Evolutionary conservation across 2,329 filamentous ascomycete species (phyloP), one percentile per base, ranked within the genome.

Genomic region (Chrysoporthe puriensis): DNA sequence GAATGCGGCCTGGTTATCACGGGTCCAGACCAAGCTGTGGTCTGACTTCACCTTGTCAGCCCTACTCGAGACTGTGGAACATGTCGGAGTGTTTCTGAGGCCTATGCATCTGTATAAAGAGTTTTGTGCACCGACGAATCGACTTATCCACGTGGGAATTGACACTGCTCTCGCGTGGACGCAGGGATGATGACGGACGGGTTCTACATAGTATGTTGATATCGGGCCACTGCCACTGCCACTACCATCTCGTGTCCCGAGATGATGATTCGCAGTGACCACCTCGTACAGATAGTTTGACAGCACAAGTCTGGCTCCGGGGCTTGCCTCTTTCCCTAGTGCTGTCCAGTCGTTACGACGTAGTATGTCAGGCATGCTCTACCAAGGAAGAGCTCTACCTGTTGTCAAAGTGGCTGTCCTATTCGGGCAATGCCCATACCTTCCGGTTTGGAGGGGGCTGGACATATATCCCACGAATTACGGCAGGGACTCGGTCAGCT

Each of bases 121-220:
- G 3, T 9, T n/a, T n/a, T 7, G 34, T 40, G 26, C 21, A 32
- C 21, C 11, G 32, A 32, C 50, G 32, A 34, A 32, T 54, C 18
- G 8, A 18, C 54, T 6, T 57, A 16, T 13, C 54, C 34, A 40
- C 34, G 32, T 57, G 54, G 34, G 9, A 40, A 40, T 14, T 57
- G 32, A 36, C 18, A 40, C 54, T 57, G 32, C 32, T 57, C 54
- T 57, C 54, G 54, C 54, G 54, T 57, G 54, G 54, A 57, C 34
- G 16, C 54, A 57, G 54, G 54, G 54, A 57, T 57, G 54, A 36
- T 57, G 54, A 57, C 18, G 54, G 34, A 57, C 40, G 34, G 14
- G 2, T 40, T 52, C n/a, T 26, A 5, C 26, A 26, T 26, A 26
- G 26, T 26, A 26, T 26, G 26, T 26, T 36, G 54, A 57, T 40